Evolutionary conservation across 2,329 filamentous ascomycete genomes (phyloP).

Genomic region (Alternaria arbusti): DNA sequence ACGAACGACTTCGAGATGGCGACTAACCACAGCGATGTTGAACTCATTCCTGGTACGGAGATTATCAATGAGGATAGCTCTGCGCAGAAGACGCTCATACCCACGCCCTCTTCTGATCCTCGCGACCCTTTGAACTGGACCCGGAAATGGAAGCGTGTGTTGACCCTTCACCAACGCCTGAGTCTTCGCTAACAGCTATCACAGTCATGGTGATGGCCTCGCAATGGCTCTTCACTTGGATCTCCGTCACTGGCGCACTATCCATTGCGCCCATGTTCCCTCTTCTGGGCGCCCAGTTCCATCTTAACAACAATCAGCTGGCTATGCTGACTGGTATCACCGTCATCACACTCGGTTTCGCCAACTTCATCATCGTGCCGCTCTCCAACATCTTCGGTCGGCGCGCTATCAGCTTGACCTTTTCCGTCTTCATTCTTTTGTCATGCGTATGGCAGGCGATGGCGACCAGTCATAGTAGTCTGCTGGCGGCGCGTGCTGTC

Average conservation of each 20-base stretch:
- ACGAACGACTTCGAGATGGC: slow-evolving; percentile 16
- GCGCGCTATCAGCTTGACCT: slow-evolving; percentile 49
- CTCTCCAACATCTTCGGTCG: slow-evolving; percentile 54
- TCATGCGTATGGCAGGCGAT: slow-evolving; percentile 55
- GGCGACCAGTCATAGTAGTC: slow-evolving; percentile 50
- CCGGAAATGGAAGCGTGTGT: slow-evolving; percentile 41
- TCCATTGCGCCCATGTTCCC: slow-evolving; percentile 55
- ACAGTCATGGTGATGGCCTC: slow-evolving; percentile 46
- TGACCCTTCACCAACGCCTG: background rate
- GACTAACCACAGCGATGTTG: slow-evolving; percentile 10
- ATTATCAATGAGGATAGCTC: slow-evolving; percentile 30
- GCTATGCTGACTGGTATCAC: slow-evolving; percentile 52
- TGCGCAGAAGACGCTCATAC: slow-evolving; percentile 34
- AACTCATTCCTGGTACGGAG: slow-evolving; percentile 41
- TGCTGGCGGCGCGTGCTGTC: slow-evolving; percentile 53
- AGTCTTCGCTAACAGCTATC: background rate
- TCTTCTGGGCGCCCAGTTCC: slow-evolving; percentile 49
- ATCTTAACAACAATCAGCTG: slow-evolving; percentile 50
- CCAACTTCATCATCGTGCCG: slow-evolving; percentile 55
- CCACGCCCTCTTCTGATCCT: slow-evolving; percentile 40
- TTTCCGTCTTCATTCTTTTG: slow-evolving; percentile 49
- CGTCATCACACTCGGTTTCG: slow-evolving; percentile 54
- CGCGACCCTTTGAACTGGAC: slow-evolving; percentile 50
- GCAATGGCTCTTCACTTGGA: slow-evolving; percentile 52
- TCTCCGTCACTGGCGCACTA: slow-evolving; percentile 51